Percentiles rank a stretch among this genome's conserved stretches.
These are phyloP conservation scores for Boletellus ananiceps DNA, from an alignment of 768 basidiomycete species.

Conservation along the genomic window DNA sequence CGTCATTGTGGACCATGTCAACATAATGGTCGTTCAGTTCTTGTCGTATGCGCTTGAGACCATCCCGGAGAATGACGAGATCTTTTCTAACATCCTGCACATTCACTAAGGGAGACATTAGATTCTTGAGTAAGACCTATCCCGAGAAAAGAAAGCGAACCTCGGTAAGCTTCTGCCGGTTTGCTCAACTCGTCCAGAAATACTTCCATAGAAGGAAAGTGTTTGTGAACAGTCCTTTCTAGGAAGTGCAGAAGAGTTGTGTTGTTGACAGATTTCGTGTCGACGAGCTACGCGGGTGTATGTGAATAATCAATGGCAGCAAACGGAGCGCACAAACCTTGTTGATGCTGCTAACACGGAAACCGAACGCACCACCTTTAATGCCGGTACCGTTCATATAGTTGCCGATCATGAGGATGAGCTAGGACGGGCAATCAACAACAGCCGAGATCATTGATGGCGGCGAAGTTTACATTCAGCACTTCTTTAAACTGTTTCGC, in stretches of 20 bases:
- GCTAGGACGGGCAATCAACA: slow-evolving; percentile 34
- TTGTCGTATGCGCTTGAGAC: slow-evolving; percentile 72
- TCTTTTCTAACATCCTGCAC: slow-evolving; percentile 81
- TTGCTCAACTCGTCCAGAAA: slow-evolving; percentile 87
- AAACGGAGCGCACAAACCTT: slow-evolving; percentile 48
- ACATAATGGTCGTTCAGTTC: slow-evolving; percentile 79
- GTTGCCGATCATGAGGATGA: slow-evolving; percentile 94
- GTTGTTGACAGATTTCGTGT: slow-evolving; percentile 94
- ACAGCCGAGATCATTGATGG: background rate
- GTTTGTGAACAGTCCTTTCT: slow-evolving; percentile 79
- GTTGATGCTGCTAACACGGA: slow-evolving; percentile 96
- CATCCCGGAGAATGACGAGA: slow-evolving; percentile 64
- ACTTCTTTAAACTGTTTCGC: slow-evolving; percentile 90
- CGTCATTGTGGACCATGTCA: slow-evolving; percentile 64
- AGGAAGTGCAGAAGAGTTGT: slow-evolving; percentile 93
- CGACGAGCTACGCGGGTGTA: slow-evolving; percentile 65
- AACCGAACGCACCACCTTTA: slow-evolving; percentile 96
- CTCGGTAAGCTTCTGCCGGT: slow-evolving; percentile 90
- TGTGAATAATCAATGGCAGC: background rate
- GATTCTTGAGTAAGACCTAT: background rate
- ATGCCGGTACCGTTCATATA: slow-evolving; percentile 97
- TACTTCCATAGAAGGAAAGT: slow-evolving; percentile 81
- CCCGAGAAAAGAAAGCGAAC: slow-evolving; percentile 37
- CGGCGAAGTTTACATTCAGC: slow-evolving; percentile 58
- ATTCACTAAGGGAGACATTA: slow-evolving; percentile 55